Evolutionary conservation across 2,329 filamentous ascomycete species (phyloP), one percentile per base, ranked within the genome.

Genomic region (Fonsecaea pugnacius): DNA sequence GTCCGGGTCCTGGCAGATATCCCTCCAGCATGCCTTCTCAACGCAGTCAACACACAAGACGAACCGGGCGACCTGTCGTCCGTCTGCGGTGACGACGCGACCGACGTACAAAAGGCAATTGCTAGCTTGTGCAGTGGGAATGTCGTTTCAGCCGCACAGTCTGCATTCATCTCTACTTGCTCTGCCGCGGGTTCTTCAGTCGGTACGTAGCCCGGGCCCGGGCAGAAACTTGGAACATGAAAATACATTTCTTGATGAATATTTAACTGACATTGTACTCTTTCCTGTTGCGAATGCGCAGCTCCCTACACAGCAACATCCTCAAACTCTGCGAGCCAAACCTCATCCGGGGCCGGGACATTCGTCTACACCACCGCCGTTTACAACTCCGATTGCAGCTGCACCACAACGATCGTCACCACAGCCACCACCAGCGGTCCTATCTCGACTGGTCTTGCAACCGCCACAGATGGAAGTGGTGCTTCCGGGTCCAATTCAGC

Each of bases 1-100:
- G 48, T 58, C 63, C 67, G 82, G 61, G 77, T 79, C 63, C 70
- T 83, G 63, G 73, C 83, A 70, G 78, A 54, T 63, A 76, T 76
- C 58, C 78, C 82, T 52, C 82, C 82, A 32, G 80, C 80, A 60
- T 85, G 83, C 73, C 75, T 85, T 52, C 75, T 85, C 51, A 76
- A 75, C 48, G 82, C 80, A 40, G 76, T 85, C 69, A 82, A 82
- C 65, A 71, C 73, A 51, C 71, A 77, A 59, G 36, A 71, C 57
- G 70, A 77, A 62, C 78, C 78, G 7, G 71, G 73, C 40, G 74
- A 81, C 64, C 67, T 80, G 33, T 72, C 75, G 56, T 68, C 73
- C 14, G 69, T 80, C 55, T 82, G 79, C 65, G 76, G 76, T 54
- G 70, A 75, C 52, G 66, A 65, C 16, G 72, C 73, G 33, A 69